Conservation (phyloP, 768 basidiomycete genomes). For the Hericium alpestre region DNA sequence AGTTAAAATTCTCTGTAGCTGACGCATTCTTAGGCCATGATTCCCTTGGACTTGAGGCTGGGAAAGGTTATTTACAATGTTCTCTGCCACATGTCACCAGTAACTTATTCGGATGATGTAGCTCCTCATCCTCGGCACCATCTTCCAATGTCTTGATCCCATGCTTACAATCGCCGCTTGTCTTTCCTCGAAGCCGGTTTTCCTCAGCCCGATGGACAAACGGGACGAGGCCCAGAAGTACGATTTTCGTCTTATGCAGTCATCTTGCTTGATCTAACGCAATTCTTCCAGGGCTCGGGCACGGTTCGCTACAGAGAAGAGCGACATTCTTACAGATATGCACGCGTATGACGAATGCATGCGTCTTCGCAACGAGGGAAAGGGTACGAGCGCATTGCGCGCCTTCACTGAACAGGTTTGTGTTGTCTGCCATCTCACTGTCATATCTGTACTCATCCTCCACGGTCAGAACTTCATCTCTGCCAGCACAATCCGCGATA, state of each 20-base stretch:
- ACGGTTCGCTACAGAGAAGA: slow-evolving; percentile 58
- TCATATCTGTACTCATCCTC: not conserved
- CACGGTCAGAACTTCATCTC: slow-evolving; percentile 73
- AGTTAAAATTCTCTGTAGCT: not conserved
- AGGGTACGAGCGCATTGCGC: slow-evolving; percentile 34
- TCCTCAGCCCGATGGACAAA: slow-evolving; percentile 71
- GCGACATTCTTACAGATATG: slow-evolving; percentile 78
- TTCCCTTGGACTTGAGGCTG: slow-evolving; percentile 82
- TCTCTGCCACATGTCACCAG: not conserved
- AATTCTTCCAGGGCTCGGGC: slow-evolving; percentile 48
- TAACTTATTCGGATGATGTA: slow-evolving; percentile 18
- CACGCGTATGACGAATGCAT: slow-evolving; percentile 62
- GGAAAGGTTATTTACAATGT: slow-evolving; percentile 47
- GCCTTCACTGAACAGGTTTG: slow-evolving; percentile 65
- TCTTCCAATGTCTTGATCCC: slow-evolving; percentile 78
- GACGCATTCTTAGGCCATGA: slow-evolving; percentile 41
- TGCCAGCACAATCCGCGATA: slow-evolving; percentile 58
- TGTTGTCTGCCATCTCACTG: slow-evolving; percentile 1
- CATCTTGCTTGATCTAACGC: not conserved
- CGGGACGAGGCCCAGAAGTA: slow-evolving; percentile 71
- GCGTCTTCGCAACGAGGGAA: slow-evolving; percentile 38
- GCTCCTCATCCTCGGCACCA: slow-evolving; percentile 81
- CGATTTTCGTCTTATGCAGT: not conserved
- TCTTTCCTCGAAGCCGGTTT: slow-evolving; percentile 82
- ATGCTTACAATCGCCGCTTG: slow-evolving; percentile 73